Conservation (phyloP, 345 rosid genomes). For the Bruguiera sexangula region DNA sequence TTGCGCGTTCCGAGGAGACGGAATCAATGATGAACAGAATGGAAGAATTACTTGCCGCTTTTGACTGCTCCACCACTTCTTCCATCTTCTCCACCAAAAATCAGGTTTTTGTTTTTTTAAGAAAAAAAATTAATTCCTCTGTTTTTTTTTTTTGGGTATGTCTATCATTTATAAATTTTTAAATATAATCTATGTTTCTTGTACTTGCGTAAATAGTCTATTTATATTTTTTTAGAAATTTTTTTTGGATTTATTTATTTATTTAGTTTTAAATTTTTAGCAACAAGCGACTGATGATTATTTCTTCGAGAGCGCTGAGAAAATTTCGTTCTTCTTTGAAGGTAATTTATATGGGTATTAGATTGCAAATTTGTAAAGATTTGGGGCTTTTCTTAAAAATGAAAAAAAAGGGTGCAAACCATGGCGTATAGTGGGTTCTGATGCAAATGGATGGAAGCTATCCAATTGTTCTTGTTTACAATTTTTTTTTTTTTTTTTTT, state of each 20-base stretch:
- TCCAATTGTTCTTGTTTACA: too few species aligned
- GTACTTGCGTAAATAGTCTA: too few species aligned
- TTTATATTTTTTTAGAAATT: too few species aligned
- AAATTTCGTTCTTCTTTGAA: conserved; percentile 91
- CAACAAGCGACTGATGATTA: conserved; percentile 56
- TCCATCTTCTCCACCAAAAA: conserved; percentile 88
- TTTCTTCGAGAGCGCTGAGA: conserved; percentile 86
- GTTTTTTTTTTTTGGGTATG: not conserved
- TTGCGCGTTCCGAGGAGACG: conserved; percentile 61
- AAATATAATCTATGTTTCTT: too few species aligned
- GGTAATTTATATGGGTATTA: conserved; percentile 33
- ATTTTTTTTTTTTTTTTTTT: too few species aligned
- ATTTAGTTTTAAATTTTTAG: conserved; percentile 22
- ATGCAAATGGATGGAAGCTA: too few species aligned
- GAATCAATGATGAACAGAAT: conserved; percentile 62
- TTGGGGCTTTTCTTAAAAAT: too few species aligned
- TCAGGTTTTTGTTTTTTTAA: conserved; percentile 42
- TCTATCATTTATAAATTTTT: too few species aligned
- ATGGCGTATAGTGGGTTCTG: too few species aligned
- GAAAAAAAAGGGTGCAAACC: too few species aligned
- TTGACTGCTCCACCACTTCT: conserved; percentile 51
- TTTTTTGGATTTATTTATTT: not conserved
- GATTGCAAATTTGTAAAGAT: too few species aligned
- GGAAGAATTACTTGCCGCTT: conserved; percentile 54
- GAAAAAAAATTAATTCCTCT: too few species aligned